Base-by-base conservation (phyloP, 306 rosid genomes). In the Acacia crassicarpa region DNA sequence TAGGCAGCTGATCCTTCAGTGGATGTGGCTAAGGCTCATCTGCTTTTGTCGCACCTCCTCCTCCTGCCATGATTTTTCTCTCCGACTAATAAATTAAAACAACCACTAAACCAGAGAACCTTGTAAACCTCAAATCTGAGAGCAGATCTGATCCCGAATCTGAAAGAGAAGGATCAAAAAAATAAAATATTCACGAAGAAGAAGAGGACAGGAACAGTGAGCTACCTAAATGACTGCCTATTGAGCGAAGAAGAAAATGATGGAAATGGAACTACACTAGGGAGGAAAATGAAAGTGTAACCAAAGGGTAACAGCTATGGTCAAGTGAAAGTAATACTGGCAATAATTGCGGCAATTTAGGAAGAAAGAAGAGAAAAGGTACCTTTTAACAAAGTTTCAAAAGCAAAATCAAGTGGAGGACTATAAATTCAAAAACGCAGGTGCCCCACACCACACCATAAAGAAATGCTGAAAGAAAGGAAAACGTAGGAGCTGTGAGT, bases 11-110 rank as follows among this genome's bases (percentile, higher is more conserved):
- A 89, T 93, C 99, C 85, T 93, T 95, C 7, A 97, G 91, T 67
- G 99, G 99, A n/a, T 95, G 99, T 61, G 99, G 97, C 63, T 90
- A 94, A 62, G 99, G 99, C 85, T 95, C 99, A 30, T 83, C 91
- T 33, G 94, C 45, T 62, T 93, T 93, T 0, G 88, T 89, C 75
- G 83, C 81, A 45, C 92, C 84, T 48, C 86, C 94, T 30, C 90
- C 92, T 89, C 89, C 98, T 8, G 98, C 91, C 99, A 95, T 95
- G 49, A 23, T 58, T 76, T 46, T 75, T 75, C 45, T 61, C 79
- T 70, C 77, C 59, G 13, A 74, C 78, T 30, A 81, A 86, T 63
- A 61, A 89, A 70, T 9, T 62, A n/a, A 77, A 74, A 79, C 48
- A 79, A 79, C 43, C 23, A 84, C 56, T 30, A 44, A 82, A 84